phyloP scores from a whole-genome alignment of 345 rosid species.

The Euphorbia tirucalli region DNA sequence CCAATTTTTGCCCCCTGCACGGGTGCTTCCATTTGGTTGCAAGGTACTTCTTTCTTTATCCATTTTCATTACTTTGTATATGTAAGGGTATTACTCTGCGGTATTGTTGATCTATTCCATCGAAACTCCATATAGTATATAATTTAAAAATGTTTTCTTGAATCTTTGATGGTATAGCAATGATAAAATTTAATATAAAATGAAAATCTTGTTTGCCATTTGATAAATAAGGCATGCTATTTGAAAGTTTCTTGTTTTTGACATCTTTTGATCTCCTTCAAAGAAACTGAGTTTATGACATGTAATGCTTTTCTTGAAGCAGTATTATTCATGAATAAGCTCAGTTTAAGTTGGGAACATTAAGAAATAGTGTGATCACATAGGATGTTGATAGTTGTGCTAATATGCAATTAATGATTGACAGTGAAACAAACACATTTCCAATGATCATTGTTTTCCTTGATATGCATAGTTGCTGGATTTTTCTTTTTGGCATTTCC shows the following conservation, averaged over 20 bases:
- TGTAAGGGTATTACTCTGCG: background rate
- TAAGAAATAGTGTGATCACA: background rate
- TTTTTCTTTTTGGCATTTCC: background rate
- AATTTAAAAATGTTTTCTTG: background rate
- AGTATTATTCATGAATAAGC: background rate
- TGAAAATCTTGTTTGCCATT: no score
- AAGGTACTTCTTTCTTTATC: conserved; percentile 47
- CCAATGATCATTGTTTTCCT: background rate
- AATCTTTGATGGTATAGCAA: background rate
- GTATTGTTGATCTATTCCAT: background rate
- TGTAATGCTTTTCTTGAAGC: background rate
- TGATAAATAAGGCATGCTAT: background rate
- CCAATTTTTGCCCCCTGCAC: conserved; percentile 66
- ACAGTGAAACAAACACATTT: background rate
- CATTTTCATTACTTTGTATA: background rate
- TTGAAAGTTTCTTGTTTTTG: background rate
- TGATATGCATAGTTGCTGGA: background rate
- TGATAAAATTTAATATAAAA: background rate
- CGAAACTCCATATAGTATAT: background rate
- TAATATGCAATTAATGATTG: background rate
- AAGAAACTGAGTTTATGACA: background rate
- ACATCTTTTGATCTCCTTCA: background rate
- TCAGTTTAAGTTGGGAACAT: background rate
- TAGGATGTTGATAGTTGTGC: background rate
- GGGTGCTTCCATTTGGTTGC: conserved; percentile 90